These are phyloP conservation scores for Xylariaceae sp. DNA, from an alignment of 2,329 filamentous ascomycete species.

Conservation along the genomic window DNA sequence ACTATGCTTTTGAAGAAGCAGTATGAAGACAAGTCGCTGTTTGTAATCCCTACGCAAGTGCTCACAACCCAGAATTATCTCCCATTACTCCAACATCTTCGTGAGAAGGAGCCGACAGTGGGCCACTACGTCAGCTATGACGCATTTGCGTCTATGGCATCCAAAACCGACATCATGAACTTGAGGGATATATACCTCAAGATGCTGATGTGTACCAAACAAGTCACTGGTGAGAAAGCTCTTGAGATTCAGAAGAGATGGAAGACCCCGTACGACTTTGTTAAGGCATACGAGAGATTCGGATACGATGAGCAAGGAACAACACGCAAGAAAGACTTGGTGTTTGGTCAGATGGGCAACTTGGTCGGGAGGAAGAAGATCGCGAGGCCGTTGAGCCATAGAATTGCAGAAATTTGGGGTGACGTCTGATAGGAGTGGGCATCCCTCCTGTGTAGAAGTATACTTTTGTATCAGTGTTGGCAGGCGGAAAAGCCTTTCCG, in stretches of 20 bases:
- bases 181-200: conserved; percentile 73
- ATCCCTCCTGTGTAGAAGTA: too few relatives aligned
- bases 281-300: conserved; percentile 63
- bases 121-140: conserved; percentile 64
- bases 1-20: conserved; percentile 62
- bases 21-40: conserved; percentile 56
- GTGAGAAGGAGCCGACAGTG: conserved; percentile 44
- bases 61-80: conserved; percentile 64
- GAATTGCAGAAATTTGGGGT: conserved; percentile 71
- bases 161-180: conserved; percentile 71
- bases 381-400: conserved; percentile 59
- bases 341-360: conserved; percentile 52
- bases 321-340: conserved; percentile 57
- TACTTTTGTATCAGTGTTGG: too few relatives aligned
- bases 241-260: conserved; percentile 76
- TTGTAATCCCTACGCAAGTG: conserved; percentile 62
- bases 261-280: conserved; percentile 67
- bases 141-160: conserved; percentile 67
- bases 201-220: conserved; percentile 79
- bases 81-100: conserved; percentile 57
- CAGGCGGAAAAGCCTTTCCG: too few relatives aligned
- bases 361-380: conserved; percentile 68
- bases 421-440: conserved; percentile 25
- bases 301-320: conserved; percentile 45
- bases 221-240: conserved; percentile 73